Percentiles rank a stretch among this genome's conserved stretches.
phyloP scores from a whole-genome alignment of 768 basidiomycete genomes.

The Phylloporus scabripes region DNA sequence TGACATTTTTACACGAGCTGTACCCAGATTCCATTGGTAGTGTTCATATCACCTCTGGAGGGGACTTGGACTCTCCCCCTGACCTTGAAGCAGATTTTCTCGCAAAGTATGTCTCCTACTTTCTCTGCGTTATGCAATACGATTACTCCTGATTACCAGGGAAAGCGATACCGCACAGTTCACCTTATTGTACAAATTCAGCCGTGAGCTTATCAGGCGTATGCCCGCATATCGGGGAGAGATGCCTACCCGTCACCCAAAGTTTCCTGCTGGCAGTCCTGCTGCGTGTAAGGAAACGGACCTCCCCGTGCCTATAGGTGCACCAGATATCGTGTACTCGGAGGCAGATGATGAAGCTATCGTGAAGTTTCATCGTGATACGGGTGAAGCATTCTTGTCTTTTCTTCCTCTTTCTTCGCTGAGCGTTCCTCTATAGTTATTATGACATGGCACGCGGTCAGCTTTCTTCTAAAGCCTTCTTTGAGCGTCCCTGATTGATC shows the following conservation, averaged over 20 bases:
- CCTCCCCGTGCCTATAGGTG: constrained; percentile 18
- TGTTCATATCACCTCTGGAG: constrained; percentile 41
- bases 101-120: constrained; percentile 31
- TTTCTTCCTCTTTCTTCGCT: not conserved
- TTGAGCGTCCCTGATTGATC: not conserved
- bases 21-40: constrained; percentile 44
- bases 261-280: constrained; percentile 23
- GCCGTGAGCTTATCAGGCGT: constrained; percentile 48
- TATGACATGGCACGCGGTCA: not conserved
- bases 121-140: not conserved
- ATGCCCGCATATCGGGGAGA: constrained; percentile 32
- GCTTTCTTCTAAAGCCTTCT: not conserved
- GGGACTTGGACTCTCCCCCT: constrained; percentile 36
- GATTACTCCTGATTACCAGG: not conserved
- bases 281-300: constrained; percentile 20
- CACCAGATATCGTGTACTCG: constrained; percentile 30
- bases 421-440: not conserved
- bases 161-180: constrained; percentile 40
- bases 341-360: constrained; percentile 31
- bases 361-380: constrained; percentile 19
- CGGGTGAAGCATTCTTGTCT: not conserved
- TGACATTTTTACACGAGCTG: constrained; percentile 10
- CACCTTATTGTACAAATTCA: constrained; percentile 49
- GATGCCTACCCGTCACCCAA: constrained; percentile 10
- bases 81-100: constrained; percentile 44